Evolutionary conservation across 2,329 filamentous ascomycete species (phyloP).

Genomic region (Neurospora sp.): DNA sequence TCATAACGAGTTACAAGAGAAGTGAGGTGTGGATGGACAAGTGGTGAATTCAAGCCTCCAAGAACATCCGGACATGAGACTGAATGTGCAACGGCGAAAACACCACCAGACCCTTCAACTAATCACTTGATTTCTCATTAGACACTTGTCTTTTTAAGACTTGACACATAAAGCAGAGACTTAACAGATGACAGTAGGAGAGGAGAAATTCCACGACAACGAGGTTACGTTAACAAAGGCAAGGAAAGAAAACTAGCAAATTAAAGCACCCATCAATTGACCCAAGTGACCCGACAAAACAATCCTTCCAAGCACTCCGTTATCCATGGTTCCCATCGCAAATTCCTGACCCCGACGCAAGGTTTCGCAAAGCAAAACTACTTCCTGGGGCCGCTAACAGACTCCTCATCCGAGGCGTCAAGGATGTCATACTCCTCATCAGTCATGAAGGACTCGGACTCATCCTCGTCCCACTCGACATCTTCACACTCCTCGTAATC

Average conservation of each 20-base stretch:
- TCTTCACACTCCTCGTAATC: constrained; percentile 44
- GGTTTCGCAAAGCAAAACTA: constrained; percentile 1
- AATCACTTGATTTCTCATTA: background rate
- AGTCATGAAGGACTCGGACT: constrained; percentile 72
- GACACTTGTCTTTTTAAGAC: background rate
- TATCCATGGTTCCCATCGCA: constrained; percentile 7
- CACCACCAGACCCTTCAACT: background rate
- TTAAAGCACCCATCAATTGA: background rate
- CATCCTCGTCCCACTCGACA: constrained; percentile 51
- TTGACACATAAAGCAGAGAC: background rate
- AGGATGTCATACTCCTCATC: constrained; percentile 98
- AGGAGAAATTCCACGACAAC: background rate
- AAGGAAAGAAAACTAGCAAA: background rate
- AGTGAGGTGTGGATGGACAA: background rate
- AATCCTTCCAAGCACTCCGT: background rate
- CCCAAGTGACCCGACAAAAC: background rate
- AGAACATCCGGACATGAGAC: background rate
- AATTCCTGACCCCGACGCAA: constrained; percentile 2
- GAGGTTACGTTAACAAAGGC: background rate
- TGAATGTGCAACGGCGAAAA: background rate
- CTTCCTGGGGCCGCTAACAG: constrained; percentile 25
- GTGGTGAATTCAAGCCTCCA: background rate
- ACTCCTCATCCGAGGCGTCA: constrained; percentile 88
- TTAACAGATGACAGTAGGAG: background rate
- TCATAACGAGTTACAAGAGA: background rate